Conservation (phyloP, 139 green algal species). For the Chlorella sp. region DNA sequence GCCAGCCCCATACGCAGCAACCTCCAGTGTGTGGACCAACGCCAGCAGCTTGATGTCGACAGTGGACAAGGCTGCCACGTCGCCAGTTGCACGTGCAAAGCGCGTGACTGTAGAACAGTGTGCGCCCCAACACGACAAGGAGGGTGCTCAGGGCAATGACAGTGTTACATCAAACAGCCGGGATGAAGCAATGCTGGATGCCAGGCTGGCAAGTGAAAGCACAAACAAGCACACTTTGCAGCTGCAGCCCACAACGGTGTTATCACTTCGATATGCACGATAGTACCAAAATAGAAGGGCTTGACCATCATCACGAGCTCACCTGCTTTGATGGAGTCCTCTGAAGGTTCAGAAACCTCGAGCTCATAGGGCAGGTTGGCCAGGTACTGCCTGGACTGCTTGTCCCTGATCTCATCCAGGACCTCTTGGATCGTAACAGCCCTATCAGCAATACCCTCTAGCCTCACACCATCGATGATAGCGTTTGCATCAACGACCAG, state of each 20-base stretch:
- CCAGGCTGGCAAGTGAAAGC: too few relatives aligned
- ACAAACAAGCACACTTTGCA: too few relatives aligned
- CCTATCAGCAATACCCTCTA: slow-evolving; percentile 48
- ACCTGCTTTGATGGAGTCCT: slow-evolving; percentile 70
- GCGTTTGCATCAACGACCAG: slow-evolving; percentile 77
- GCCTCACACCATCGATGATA: slow-evolving; percentile 64
- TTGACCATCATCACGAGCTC: too few relatives aligned
- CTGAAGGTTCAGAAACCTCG: slow-evolving; percentile 51
- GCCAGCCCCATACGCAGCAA: slow-evolving; percentile 42
- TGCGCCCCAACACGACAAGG: too few relatives aligned
- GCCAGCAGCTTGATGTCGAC: slow-evolving; percentile 81
- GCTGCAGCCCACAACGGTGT: too few relatives aligned
- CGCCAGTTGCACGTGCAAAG: slow-evolving; percentile 82
- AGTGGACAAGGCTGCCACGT: slow-evolving; percentile 75
- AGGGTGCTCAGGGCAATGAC: too few relatives aligned
- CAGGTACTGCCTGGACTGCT: slow-evolving; percentile 55
- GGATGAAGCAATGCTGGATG: too few relatives aligned
- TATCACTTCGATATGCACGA: too few relatives aligned
- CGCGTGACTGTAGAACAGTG: slow-evolving; percentile 73
- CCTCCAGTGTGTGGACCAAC: slow-evolving; percentile 72
- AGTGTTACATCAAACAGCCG: too few relatives aligned
- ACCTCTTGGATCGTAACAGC: slow-evolving; percentile 74
- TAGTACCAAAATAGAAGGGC: too few relatives aligned
- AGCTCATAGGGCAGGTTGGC: slow-evolving; percentile 52
- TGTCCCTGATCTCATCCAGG: slow-evolving; percentile 69